Base-by-base conservation (phyloP, 495 filamentous ascomycete genomes). In the Schizothecium vesticola region DNA sequence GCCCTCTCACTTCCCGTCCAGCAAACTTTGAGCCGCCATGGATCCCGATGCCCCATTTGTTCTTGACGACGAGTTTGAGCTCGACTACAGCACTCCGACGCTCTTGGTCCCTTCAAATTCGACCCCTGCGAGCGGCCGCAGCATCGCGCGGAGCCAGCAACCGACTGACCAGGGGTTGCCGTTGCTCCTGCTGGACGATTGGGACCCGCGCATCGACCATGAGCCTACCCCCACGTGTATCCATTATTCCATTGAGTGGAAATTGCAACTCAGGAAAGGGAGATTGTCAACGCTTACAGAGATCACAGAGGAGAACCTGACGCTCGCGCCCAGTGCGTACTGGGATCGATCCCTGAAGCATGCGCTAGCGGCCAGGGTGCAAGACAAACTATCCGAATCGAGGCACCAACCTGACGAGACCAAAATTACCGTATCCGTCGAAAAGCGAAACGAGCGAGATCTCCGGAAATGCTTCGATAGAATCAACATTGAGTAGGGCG, bases 181-280 rank as follows among this genome's bases (percentile, higher is more conserved):
- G n/a, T n/a, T n/a, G n/a, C n/a, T n/a, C n/a, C n/a, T n/a, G n/a
- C n/a, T n/a, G n/a, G n/a, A n/a, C n/a, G n/a, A n/a, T n/a, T n/a
- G n/a, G n/a, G n/a, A n/a, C n/a, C n/a, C n/a, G n/a, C n/a, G n/a
- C n/a, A n/a, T n/a, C n/a, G 36, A 64, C 23, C 19, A 64, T 56
- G 62, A 64, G 62, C n/a, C 62, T 22, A 64, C 12, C 43, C 62
- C 62, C 33, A 64, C 62, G 6, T 64, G 33, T 21, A 56, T 64
- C 62, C 62, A 64, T 64, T 64, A 64, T 64, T 64, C 62, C 23
- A 56, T 64, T 64, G 43, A 55, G 62, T 64, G 62, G 62, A 64
- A 64, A 55, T 11, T 64, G 33, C 62, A 64, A 33, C 31, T 64
- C 23, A 64, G 43, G 62, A 64, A 64, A 56, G 62, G 62, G 13